Evolutionary conservation across 495 filamentous ascomycete genomes (phyloP), one percentile per base, ranked within the genome.

Genomic region (Tetracladium setigerum): DNA sequence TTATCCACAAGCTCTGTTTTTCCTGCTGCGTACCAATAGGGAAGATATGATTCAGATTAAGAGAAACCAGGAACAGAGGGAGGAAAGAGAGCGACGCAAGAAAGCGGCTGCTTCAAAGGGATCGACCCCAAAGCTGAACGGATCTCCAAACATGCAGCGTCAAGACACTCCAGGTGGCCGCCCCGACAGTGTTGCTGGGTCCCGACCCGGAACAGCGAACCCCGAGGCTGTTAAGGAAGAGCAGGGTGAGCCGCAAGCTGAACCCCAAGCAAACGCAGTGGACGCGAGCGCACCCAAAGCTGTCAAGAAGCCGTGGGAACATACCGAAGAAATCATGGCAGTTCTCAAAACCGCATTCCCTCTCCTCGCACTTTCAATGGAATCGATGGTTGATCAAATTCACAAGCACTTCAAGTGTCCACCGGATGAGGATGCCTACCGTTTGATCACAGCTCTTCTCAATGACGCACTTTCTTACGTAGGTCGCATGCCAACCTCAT

Each of bases 331-430:
- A 62, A 89, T 97, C 46, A 88, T 92, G 77, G 84, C 86, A 30
- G 81, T 83, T 24, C 78, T 99, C 38, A 96, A 97, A 70, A 95
- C 90, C 12, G 89, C 89, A 0, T 97, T 96, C 69, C 94, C 94
- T 15, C 72, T 99, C 33, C 81, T 99, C 50, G 91, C 92, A 3
- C 69, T 96, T 30, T 97, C 92, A 2, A 96, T 99, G 90, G 94
- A 99, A 68, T 94, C 90, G 1, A 97, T 99, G 91, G 89, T 95
- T 27, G 94, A 99, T 59, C 89, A 95, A 66, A 95, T 97, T 53
- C 81, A 86, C 64, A 96, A 95, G 73, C 83, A 97, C 65, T 97
- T 97, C 78, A 97, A 96, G 62, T 96, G 91, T 59, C 91, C 90
- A 22, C 90, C 91, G 0, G 94, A 99, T 56, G 94, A 99, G 60